Base-by-base conservation (phyloP, 1,139 yeast species). In the Geotrichum phurueaensis region DNA sequence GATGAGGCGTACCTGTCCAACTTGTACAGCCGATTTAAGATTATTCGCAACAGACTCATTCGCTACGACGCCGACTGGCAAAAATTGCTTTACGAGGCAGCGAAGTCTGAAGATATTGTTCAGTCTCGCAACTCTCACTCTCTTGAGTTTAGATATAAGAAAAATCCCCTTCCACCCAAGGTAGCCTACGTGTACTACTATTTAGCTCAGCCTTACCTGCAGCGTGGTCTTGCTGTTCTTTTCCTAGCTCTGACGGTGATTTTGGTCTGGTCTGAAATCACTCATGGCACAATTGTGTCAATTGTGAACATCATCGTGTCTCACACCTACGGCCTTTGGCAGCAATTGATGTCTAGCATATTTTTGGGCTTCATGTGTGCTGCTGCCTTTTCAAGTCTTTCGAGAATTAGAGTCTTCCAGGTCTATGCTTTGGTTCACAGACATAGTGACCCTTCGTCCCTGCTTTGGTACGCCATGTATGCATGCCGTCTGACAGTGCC, bases 401-500 rank as follows among this genome's bases (percentile, higher is more conserved):
- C 92, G 10, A 81, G 83, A 60, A 78, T 89, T 63, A 84, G 86
- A 65, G 75, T 89, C 13, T 89, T 89, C 78, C 86, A 87, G 70
- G 80, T 86, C 73, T 89, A 89, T 70, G 92, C 88, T 64, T 78
- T 89, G 65, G 92, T 88, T 45, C 78, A 79, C 60, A 73, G 76
- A 60, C 81, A 85, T 60, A 85, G 94, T 0, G 94, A 87, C 69
- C 87, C 89, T 0, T 87, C 88, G 0, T 84, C 90, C 36, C 80
- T 87, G 45, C 79, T 89, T 54, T 89, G 89, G 71, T 89, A 87
- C 72, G 84, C 92, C 29, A 87, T 89, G 68, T 89, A 89, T 69
- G 84, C 89, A 43, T 89, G 94, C 59, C 83, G 96, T 65, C 77
- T 89, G 70, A 87, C 96, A 0, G 85, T 89, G 15, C 96, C 96